Percentiles rank a stretch among this genome's conserved stretches.
phyloP scores from a whole-genome alignment of 768 basidiomycete species.

The Podaxis mareebaensis region DNA sequence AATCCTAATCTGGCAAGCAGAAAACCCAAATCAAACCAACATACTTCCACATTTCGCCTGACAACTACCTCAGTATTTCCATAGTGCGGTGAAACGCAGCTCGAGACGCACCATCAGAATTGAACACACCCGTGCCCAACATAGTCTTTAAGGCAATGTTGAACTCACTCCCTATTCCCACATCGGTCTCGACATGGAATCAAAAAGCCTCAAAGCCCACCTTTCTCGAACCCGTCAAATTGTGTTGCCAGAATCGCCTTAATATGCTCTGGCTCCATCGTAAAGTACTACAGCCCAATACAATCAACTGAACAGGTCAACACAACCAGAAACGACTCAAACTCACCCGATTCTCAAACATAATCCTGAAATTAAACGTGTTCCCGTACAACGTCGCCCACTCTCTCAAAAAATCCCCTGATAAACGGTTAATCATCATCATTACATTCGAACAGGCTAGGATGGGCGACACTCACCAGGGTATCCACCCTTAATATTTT shows the following conservation, averaged over 20 bases:
- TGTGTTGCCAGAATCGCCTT: slow-evolving; percentile 59
- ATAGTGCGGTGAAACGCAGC: background rate
- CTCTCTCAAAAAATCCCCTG: slow-evolving; percentile 45
- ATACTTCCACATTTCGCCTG: slow-evolving; percentile 36
- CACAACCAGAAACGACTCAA: background rate
- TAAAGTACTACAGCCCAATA: slow-evolving; percentile 47
- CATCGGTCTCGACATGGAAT: background rate
- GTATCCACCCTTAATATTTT: slow-evolving; percentile 45
- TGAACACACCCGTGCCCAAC: slow-evolving; percentile 63
- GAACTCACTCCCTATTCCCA: slow-evolving; percentile 38
- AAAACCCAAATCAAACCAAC: slow-evolving; percentile 5
- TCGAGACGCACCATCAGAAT: slow-evolving; percentile 1
- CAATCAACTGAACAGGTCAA: slow-evolving; percentile 19
- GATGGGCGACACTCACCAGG: slow-evolving; percentile 37
- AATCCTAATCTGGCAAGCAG: background rate
- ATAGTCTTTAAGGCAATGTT: slow-evolving; percentile 45
- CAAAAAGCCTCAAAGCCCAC: slow-evolving; percentile 24
- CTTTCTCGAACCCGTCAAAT: slow-evolving; percentile 61
- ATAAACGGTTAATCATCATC: background rate
- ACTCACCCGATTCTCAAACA: slow-evolving; percentile 6
- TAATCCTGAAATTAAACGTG: slow-evolving; percentile 41
- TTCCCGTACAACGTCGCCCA: slow-evolving; percentile 36
- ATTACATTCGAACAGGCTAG: background rate
- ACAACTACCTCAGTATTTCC: background rate
- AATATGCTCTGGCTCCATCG: slow-evolving; percentile 53